Evolutionary conservation across 805 yeast genomes (phyloP).

Genomic region (Ogataea methylovora): DNA sequence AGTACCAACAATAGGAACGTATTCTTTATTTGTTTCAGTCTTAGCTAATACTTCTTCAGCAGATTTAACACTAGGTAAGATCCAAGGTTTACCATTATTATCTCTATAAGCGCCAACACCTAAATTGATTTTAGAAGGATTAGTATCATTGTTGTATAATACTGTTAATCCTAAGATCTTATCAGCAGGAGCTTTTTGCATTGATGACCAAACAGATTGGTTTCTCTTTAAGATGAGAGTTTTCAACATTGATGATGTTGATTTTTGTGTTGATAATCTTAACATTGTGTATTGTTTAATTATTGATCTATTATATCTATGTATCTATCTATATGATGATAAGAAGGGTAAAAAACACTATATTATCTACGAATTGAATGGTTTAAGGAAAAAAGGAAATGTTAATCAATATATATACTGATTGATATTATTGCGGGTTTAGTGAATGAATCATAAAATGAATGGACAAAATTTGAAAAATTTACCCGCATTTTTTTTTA

Average conservation of each 20-base stretch:
- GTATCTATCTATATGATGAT: too few relatives aligned
- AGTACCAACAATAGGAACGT: conserved; percentile 80
- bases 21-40: conserved; percentile 66
- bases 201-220: conserved; percentile 22
- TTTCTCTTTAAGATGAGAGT: conserved; percentile 12
- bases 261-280: too few relatives aligned
- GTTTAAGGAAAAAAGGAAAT: too few relatives aligned
- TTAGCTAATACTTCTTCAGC: conserved; percentile 50
- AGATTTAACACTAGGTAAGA: conserved; percentile 66
- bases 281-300: too few relatives aligned
- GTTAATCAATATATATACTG: too few relatives aligned
- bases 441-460: too few relatives aligned
- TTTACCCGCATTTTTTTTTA: too few relatives aligned
- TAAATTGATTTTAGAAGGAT: conserved; percentile 47
- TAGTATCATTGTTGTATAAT: conserved; percentile 59
- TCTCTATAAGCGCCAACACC: conserved; percentile 96
- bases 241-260: conserved; percentile 5
- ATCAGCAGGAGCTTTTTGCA: conserved; percentile 65
- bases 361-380: too few relatives aligned
- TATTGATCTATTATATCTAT: too few relatives aligned
- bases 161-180: conserved; percentile 78
- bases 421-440: too few relatives aligned
- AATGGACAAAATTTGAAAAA: too few relatives aligned
- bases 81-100: conserved; percentile 82
- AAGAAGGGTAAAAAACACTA: too few relatives aligned